phyloP scores from a whole-genome alignment of 495 filamentous ascomycete genomes.

The Aspergillus saccharolyticus region DNA sequence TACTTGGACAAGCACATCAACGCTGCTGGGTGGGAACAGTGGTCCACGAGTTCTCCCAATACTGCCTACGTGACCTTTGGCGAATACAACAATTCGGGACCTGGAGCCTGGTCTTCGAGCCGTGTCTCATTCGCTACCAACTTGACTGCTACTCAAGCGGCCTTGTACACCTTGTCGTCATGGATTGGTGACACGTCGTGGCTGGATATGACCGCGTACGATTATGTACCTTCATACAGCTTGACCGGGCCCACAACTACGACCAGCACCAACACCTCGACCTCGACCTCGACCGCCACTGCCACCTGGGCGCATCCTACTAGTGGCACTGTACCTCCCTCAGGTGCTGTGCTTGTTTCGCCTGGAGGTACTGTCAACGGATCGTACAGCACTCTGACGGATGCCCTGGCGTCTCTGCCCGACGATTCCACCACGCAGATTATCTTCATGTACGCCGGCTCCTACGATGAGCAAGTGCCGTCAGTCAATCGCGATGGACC shows the following conservation, averaged over 20 bases:
- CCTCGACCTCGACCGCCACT: not conserved
- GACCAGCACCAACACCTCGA: not conserved
- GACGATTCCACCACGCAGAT: not conserved
- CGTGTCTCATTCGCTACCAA: not conserved
- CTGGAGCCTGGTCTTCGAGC: not conserved
- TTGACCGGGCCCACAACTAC: not conserved
- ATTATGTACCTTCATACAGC: not conserved
- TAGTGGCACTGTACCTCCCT: not conserved
- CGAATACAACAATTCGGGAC: not conserved
- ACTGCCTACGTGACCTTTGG: not conserved
- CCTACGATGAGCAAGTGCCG: not conserved
- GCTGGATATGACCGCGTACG: not conserved
- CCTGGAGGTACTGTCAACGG: not conserved
- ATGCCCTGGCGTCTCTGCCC: not conserved
- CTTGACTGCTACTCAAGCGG: not conserved
- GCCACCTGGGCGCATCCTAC: not conserved
- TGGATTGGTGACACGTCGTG: not conserved
- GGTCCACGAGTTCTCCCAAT: not conserved
- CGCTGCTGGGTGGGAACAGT: not conserved
- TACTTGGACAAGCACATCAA: not conserved
- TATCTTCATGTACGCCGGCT: not conserved
- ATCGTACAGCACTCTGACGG: not conserved
- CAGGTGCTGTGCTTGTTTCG: not conserved
- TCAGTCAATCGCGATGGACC: not conserved
- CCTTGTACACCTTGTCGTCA: not conserved